These are phyloP conservation scores for Ampelomyces quisqualis DNA, from an alignment of 2,329 filamentous ascomycete species.

Conservation along the genomic window DNA sequence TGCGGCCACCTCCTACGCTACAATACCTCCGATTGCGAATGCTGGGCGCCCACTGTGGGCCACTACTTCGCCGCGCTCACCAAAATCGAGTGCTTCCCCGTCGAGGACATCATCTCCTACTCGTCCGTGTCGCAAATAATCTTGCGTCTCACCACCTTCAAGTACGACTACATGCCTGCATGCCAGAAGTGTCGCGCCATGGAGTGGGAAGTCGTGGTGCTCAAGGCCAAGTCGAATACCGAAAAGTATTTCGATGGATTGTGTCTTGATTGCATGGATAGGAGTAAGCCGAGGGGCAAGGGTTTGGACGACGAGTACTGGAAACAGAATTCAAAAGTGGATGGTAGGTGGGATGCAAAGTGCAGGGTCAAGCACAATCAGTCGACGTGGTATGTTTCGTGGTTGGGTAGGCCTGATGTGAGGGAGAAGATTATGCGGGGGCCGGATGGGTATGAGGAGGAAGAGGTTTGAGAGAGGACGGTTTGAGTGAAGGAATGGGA, in stretches of 20 bases:
- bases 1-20: slow-evolving; percentile 11
- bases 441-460: slow-evolving; percentile 6
- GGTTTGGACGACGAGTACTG: slow-evolving; percentile 24
- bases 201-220: slow-evolving; percentile 9
- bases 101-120: slow-evolving; percentile 17
- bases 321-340: slow-evolving; percentile 13
- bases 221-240: slow-evolving; percentile 5
- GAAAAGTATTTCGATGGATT: slow-evolving; percentile 31
- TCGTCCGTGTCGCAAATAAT: slow-evolving; percentile 13
- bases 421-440: slow-evolving; percentile 17
- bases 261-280: slow-evolving; percentile 37
- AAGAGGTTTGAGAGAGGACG: too few species aligned
- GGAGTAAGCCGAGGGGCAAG: slow-evolving; percentile 10
- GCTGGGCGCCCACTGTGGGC: slow-evolving; percentile 17
- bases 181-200: slow-evolving; percentile 13
- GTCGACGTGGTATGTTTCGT: slow-evolving; percentile 35
- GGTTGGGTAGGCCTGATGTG: slow-evolving; percentile 20
- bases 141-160: slow-evolving; percentile 13
- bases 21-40: slow-evolving; percentile 9
- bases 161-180: slow-evolving; percentile 8
- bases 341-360: slow-evolving; percentile 25
- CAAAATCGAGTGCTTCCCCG: slow-evolving; percentile 14
- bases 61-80: slow-evolving; percentile 17
- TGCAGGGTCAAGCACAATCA: slow-evolving; percentile 28
- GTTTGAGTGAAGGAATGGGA: too few species aligned